These are phyloP conservation scores for Vitis hybrid DNA, from an alignment of 177 flowering plant species.

Conservation along the genomic window DNA sequence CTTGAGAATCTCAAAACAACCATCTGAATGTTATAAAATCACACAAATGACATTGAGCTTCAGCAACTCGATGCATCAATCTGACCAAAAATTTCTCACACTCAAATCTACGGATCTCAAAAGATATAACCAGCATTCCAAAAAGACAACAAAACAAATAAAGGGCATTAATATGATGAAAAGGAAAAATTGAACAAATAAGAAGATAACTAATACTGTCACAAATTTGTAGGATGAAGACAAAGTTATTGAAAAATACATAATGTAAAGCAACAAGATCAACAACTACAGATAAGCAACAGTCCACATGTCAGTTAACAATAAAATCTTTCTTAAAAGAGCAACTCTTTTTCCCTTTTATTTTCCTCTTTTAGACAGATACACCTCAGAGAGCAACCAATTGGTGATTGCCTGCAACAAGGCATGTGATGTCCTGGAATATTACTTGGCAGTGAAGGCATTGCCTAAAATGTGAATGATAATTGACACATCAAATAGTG, in stretches of 20 bases:
- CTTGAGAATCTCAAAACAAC: slow-evolving; percentile 11
- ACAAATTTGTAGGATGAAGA: not conserved
- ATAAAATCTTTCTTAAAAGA: too few relatives aligned
- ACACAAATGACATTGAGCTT: slow-evolving; percentile 12
- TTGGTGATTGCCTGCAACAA: too few relatives aligned
- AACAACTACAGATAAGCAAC: too few relatives aligned
- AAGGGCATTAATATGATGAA: slow-evolving; percentile 1
- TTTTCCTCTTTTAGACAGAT: too few relatives aligned
- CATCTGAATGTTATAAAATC: slow-evolving; percentile 7
- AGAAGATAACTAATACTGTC: not conserved
- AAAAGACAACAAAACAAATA: slow-evolving; percentile 11
- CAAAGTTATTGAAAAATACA: not conserved
- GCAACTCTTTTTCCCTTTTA: too few relatives aligned
- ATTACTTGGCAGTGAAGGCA: too few relatives aligned
- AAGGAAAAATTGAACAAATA: not conserved
- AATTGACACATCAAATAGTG: too few relatives aligned
- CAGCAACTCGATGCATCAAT: slow-evolving; percentile 18
- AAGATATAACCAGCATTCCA: slow-evolving; percentile 15
- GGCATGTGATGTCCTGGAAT: too few relatives aligned
- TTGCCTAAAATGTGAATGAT: too few relatives aligned
- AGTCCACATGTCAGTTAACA: too few relatives aligned
- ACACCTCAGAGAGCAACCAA: too few relatives aligned
- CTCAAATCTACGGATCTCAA: slow-evolving; percentile 26
- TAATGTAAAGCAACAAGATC: too few relatives aligned
- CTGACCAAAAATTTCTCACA: slow-evolving; percentile 16